Evolutionary conservation across 305 asterid species (phyloP).

Genomic region (Fraxinus sp.): DNA sequence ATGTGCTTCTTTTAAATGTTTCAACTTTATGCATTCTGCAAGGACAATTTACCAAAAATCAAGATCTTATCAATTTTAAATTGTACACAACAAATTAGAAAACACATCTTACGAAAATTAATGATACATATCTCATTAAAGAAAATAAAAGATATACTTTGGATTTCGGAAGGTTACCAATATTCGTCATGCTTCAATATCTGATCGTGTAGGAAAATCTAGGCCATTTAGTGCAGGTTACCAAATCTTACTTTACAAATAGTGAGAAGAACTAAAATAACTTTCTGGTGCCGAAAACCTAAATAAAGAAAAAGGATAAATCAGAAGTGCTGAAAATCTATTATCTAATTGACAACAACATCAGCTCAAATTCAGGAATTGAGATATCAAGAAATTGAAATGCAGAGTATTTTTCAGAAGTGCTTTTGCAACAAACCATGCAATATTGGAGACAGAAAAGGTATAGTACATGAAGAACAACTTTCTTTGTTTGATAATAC

Average conservation of each 20-base stretch:
- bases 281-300: constrained; percentile 74
- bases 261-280: constrained; percentile 62
- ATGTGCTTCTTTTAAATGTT: background rate
- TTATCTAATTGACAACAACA: background rate
- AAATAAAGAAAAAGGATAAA: background rate
- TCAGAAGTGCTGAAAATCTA: background rate
- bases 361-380: background rate
- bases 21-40: background rate
- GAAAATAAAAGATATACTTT: background rate
- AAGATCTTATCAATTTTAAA: background rate
- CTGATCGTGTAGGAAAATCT: constrained; percentile 58
- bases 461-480: background rate
- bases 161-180: background rate
- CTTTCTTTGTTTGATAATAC: background rate
- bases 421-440: background rate
- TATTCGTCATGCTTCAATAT: constrained; percentile 39
- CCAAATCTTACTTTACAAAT: constrained; percentile 64
- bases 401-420: background rate
- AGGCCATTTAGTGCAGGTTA: constrained; percentile 67
- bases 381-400: background rate
- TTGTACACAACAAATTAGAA: background rate
- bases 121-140: background rate
- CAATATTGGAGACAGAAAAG: background rate
- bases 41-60: background rate
- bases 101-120: background rate